Evolutionary conservation across 345 rosid species (phyloP).

Genomic region (Salix udensis): DNA sequence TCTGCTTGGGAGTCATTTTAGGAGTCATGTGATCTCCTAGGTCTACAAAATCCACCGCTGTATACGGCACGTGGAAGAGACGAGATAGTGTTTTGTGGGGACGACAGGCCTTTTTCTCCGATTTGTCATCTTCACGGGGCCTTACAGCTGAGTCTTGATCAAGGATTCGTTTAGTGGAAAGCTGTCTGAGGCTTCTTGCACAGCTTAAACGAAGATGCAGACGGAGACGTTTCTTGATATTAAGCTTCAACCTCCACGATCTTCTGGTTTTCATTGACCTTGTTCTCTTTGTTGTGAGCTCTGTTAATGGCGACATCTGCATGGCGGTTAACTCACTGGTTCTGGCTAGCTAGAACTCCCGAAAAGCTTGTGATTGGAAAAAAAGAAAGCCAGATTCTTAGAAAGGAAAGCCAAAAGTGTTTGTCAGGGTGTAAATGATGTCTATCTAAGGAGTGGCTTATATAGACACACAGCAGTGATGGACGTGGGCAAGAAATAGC

Average conservation of each 20-base stretch:
- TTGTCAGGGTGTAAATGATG: neutral
- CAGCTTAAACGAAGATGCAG: constrained; percentile 24
- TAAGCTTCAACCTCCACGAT: constrained; percentile 40
- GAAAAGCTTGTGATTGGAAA: neutral
- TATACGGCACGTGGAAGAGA: constrained; percentile 40
- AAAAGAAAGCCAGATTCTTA: neutral
- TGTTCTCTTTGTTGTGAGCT: constrained; percentile 17
- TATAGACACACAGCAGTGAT: neutral
- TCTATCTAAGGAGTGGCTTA: neutral
- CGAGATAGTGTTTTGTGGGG: constrained; percentile 35
- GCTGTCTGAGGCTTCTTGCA: constrained; percentile 24
- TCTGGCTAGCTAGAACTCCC: neutral
- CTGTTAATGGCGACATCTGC: constrained; percentile 31
- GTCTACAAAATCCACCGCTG: constrained; percentile 50
- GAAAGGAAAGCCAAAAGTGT: neutral
- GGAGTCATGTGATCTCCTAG: constrained; percentile 58
- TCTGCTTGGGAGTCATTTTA: constrained; percentile 48
- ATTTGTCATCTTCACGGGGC: neutral
- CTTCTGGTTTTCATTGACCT: constrained; percentile 25
- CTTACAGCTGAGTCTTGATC: constrained; percentile 6
- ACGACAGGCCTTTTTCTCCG: constrained; percentile 24
- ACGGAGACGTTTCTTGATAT: constrained; percentile 1
- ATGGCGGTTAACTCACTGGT: neutral
- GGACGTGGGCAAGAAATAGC: neutral
- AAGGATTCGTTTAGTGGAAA: constrained; percentile 13